These are phyloP conservation scores for Trichoderma hamatum DNA, from an alignment of 2,329 filamentous ascomycete species.

Conservation along the genomic window DNA sequence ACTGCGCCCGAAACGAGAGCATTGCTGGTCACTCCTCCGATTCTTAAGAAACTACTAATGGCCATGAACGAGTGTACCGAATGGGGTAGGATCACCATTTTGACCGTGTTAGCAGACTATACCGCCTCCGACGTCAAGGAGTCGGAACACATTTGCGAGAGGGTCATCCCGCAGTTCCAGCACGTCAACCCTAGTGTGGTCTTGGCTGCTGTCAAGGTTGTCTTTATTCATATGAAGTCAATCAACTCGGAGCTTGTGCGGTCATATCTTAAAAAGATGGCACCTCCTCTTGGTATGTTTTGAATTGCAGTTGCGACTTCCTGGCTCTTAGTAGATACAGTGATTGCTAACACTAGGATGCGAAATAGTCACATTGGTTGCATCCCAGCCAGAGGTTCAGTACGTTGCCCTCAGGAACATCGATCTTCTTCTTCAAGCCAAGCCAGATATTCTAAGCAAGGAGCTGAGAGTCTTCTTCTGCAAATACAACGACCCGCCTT, in stretches of 20 bases:
- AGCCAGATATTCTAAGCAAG: conserved; percentile 95
- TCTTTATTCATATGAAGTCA: conserved; percentile 93
- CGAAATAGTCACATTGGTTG: conserved; percentile 81
- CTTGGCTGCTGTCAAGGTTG: conserved; percentile 93
- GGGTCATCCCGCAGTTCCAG: conserved; percentile 95
- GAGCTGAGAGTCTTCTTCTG: conserved; percentile 98
- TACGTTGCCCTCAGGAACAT: conserved; percentile 97
- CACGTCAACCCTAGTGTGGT: conserved; percentile 98
- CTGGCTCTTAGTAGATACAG: background rate
- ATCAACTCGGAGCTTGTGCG: conserved; percentile 76
- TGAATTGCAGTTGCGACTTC: background rate
- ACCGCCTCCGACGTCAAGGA: conserved; percentile 87
- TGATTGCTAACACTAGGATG: background rate
- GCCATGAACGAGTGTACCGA: conserved; percentile 97
- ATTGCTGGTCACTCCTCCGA: conserved; percentile 77
- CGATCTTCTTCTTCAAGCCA: conserved; percentile 90
- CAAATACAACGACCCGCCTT: conserved; percentile 99
- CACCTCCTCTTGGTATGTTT: conserved; percentile 78
- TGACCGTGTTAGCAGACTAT: conserved; percentile 89
- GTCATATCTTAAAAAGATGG: conserved; percentile 98
- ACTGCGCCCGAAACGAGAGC: conserved; percentile 88
- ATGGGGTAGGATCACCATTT: conserved; percentile 93
- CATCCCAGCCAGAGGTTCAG: conserved; percentile 94
- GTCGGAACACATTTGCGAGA: conserved; percentile 96
- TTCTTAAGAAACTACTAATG: conserved; percentile 93